A percentile compares a stretch with the other conserved stretches of the same genome.
Evolutionary conservation across 2,329 filamentous ascomycete species (phyloP).

Genomic region (Pseudogymnoascus pannorum): DNA sequence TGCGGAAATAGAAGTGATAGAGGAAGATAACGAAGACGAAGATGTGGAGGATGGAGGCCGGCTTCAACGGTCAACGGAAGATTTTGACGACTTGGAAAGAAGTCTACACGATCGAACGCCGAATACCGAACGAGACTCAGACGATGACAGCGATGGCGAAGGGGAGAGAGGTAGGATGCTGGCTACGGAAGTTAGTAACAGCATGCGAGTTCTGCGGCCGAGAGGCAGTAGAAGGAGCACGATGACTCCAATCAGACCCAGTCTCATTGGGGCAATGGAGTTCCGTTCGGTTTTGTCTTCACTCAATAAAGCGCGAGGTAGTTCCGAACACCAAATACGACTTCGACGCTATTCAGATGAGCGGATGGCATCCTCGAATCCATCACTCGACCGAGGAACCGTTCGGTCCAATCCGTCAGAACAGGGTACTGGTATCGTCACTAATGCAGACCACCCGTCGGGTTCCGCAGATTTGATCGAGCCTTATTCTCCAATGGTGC

Average conservation of each 20-base stretch:
- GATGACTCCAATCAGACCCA: constrained; percentile 81
- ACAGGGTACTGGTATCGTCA: constrained; percentile 26
- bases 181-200: constrained; percentile 78
- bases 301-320: constrained; percentile 72
- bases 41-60: constrained; percentile 43
- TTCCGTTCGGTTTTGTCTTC: constrained; percentile 88
- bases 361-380: constrained; percentile 30
- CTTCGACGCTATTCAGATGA: constrained; percentile 64
- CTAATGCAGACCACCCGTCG: constrained; percentile 33
- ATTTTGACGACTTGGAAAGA: constrained; percentile 26
- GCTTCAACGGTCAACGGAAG: constrained; percentile 18
- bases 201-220: constrained; percentile 80
- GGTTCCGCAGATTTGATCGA: constrained; percentile 19
- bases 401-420: not conserved
- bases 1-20: constrained; percentile 49
- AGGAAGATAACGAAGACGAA: constrained; percentile 56
- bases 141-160: constrained; percentile 39
- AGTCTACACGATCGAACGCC: constrained; percentile 34
- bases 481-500: not conserved
- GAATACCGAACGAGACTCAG: constrained; percentile 29
- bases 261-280: constrained; percentile 85
- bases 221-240: constrained; percentile 60
- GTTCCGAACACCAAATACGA: constrained; percentile 62
- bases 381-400: not conserved
- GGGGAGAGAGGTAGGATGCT: constrained; percentile 56